Conservation (phyloP, 2,329 filamentous ascomycete genomes). For the Dryadomyces sulphureus region DNA sequence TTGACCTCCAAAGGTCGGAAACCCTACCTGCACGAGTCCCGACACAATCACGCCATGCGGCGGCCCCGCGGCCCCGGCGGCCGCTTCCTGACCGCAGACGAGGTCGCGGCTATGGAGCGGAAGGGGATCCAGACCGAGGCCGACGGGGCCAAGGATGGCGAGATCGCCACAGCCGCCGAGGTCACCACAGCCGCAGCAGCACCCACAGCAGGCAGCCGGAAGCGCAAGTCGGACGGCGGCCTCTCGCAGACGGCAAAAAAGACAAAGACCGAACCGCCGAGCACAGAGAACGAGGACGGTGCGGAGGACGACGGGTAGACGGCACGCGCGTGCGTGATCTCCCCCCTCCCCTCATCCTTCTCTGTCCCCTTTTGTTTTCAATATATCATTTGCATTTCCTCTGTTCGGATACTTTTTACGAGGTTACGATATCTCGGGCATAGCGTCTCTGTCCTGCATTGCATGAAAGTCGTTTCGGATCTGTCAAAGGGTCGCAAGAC, state of each 20-base stretch:
- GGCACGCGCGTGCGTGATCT: not conserved
- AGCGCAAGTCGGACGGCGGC: conserved; percentile 44
- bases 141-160: conserved; percentile 22
- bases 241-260: conserved; percentile 37
- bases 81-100: conserved; percentile 89
- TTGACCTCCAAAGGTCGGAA: conserved; percentile 91
- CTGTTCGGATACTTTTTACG: conserved; percentile 5
- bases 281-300: conserved; percentile 24
- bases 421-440: conserved; percentile 8
- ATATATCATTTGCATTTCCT: conserved; percentile 1
- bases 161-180: conserved; percentile 13
- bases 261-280: conserved; percentile 26
- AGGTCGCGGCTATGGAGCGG: conserved; percentile 79
- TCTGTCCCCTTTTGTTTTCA: not conserved
- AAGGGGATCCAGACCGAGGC: conserved; percentile 30
- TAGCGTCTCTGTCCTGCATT: not conserved
- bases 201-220: conserved; percentile 29
- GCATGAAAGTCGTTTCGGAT: too few relatives aligned
- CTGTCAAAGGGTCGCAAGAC: too few relatives aligned
- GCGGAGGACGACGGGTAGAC: conserved; percentile 12
- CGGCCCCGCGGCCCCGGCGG: conserved; percentile 86
- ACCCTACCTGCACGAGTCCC: conserved; percentile 91
- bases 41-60: conserved; percentile 97
- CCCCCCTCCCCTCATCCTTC: not conserved
- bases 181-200: conserved; percentile 4